These are phyloP conservation scores for Eimeria sp. DNA, from an alignment of 169 alveolate species.

Conservation along the genomic window DNA sequence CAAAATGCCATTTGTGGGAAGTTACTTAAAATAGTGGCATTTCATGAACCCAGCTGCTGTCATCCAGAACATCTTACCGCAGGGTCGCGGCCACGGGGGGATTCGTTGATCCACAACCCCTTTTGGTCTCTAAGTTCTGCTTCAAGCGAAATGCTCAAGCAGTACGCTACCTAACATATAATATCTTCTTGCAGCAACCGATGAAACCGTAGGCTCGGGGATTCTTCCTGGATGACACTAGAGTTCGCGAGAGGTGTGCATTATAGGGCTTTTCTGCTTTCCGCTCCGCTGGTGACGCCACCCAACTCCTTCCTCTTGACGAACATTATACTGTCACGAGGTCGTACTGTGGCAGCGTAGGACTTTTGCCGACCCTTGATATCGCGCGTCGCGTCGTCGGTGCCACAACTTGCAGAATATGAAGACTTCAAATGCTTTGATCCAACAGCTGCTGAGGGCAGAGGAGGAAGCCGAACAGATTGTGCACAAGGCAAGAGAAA, in stretches of 20 bases:
- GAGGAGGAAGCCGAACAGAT: conserved; percentile 83
- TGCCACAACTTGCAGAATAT: conserved; percentile 7
- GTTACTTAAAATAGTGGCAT: background rate
- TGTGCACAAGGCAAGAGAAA: conserved; percentile 83
- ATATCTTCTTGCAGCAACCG: background rate
- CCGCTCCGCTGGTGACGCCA: background rate
- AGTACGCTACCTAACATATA: background rate
- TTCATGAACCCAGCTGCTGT: background rate
- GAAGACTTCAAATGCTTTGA: conserved; percentile 83
- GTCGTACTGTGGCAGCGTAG: background rate
- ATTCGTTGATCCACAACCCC: background rate
- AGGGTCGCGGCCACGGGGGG: background rate
- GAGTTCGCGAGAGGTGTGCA: background rate
- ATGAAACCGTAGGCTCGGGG: conserved; percentile 12
- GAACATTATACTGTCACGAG: background rate
- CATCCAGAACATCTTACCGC: background rate
- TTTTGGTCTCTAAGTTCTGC: background rate
- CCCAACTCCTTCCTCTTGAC: background rate
- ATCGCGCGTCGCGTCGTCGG: background rate
- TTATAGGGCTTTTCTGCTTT: background rate
- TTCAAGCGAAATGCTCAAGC: background rate
- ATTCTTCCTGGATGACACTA: background rate
- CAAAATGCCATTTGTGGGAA: background rate
- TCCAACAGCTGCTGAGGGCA: conserved; percentile 84
- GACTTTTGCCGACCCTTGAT: background rate